These are phyloP conservation scores for Epichloe glyceriae DNA, from an alignment of 2,329 filamentous ascomycete genomes.

Conservation along the genomic window DNA sequence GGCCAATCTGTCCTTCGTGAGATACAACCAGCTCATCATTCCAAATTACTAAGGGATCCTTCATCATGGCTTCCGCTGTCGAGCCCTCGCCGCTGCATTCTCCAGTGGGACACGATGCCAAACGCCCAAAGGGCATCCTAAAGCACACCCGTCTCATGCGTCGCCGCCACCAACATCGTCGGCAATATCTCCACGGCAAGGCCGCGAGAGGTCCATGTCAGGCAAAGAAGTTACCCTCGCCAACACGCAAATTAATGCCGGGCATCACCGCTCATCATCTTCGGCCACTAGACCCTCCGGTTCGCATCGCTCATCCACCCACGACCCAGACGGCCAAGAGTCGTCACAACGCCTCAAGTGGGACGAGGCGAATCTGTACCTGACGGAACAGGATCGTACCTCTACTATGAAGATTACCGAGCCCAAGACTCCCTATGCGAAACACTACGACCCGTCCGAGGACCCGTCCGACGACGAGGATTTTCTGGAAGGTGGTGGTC, in stretches of 20 bases:
- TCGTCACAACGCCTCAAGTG: constrained; percentile 74
- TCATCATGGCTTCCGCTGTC: constrained; percentile 27
- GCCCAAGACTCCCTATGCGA: constrained; percentile 93
- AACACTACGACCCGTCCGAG: constrained; percentile 79
- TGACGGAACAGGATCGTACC: constrained; percentile 90
- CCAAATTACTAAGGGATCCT: background rate
- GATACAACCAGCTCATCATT: background rate
- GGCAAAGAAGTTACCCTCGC: constrained; percentile 85
- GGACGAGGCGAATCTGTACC: constrained; percentile 96
- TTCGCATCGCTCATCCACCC: constrained; percentile 59
- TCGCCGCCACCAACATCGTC: constrained; percentile 40
- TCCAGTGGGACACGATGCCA: constrained; percentile 26
- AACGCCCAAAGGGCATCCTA: constrained; percentile 53
- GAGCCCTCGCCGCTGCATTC: constrained; percentile 27
- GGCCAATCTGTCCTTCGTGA: background rate
- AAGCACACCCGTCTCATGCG: constrained; percentile 67
- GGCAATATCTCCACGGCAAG: constrained; percentile 24
- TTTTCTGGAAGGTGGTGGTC: constrained; percentile 15
- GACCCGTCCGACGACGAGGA: constrained; percentile 75
- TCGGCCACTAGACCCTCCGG: constrained; percentile 47
- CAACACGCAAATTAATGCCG: constrained; percentile 91
- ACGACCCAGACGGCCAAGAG: constrained; percentile 31
- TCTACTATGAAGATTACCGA: constrained; percentile 99
- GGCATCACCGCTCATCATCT: constrained; percentile 74
- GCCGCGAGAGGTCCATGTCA: constrained; percentile 30